These are phyloP conservation scores for Colletotrichum camelliae DNA, from an alignment of 2,329 filamentous ascomycete species.

Conservation along the genomic window DNA sequence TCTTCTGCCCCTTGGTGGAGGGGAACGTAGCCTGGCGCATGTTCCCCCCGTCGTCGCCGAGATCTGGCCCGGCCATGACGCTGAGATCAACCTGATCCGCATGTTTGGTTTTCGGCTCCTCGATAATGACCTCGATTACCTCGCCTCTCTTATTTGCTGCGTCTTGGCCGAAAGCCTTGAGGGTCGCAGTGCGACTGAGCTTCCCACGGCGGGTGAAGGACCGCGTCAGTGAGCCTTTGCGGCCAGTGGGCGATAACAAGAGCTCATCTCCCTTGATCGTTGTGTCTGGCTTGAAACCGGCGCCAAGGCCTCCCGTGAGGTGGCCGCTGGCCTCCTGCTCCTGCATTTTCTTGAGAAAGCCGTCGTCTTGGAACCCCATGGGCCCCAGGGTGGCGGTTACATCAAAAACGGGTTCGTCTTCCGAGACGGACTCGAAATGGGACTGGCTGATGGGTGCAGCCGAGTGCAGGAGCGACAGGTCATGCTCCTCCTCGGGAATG, in stretches of 20 bases:
- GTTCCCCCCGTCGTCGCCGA: slow-evolving; percentile 28
- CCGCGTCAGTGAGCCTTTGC: slow-evolving; percentile 41
- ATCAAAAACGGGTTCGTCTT: slow-evolving; percentile 44
- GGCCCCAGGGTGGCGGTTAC: slow-evolving; percentile 52
- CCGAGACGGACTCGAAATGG: slow-evolving; percentile 34
- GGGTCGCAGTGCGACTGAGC: slow-evolving; percentile 40
- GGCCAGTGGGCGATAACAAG: slow-evolving; percentile 38
- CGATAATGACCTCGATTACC: slow-evolving; percentile 64
- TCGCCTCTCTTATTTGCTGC: slow-evolving; percentile 66
- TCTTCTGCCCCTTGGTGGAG: slow-evolving; percentile 38
- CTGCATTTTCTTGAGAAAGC: slow-evolving; percentile 50
- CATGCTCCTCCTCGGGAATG: slow-evolving; percentile 46
- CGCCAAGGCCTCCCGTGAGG: slow-evolving; percentile 64
- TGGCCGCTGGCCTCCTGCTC: slow-evolving; percentile 59
- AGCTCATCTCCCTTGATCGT: slow-evolving; percentile 58
- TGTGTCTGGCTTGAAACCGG: slow-evolving; percentile 54
- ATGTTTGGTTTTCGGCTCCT: slow-evolving; percentile 27
- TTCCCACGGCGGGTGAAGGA: slow-evolving; percentile 44
- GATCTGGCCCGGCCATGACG: slow-evolving; percentile 50
- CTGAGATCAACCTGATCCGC: slow-evolving; percentile 54
- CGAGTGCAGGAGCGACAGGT: slow-evolving; percentile 45
- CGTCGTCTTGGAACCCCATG: slow-evolving; percentile 45
- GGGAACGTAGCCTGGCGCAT: slow-evolving; percentile 44
- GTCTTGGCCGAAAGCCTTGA: slow-evolving; percentile 58
- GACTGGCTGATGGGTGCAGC: slow-evolving; percentile 46